Base-by-base conservation (phyloP, 2,329 filamentous ascomycete species). In the Dryadomyces quercivorus region DNA sequence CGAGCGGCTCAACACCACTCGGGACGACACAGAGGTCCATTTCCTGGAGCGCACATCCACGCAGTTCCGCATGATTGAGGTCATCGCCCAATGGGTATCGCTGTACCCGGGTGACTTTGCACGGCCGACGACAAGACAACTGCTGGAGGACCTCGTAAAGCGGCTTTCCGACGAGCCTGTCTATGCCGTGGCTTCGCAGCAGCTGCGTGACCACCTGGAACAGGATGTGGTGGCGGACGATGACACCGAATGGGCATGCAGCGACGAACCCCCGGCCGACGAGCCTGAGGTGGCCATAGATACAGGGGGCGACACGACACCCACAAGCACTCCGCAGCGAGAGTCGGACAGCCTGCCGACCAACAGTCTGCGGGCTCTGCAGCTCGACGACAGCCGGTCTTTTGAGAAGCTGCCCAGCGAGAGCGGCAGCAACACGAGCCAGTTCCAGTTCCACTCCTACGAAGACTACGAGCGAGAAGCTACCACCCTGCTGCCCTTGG, bases 61-160 rank as follows among this genome's bases (percentile, higher is more conserved):
- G 5, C 92, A 96, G 65, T 76, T 95, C 54, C 82, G 91, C 52
- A 86, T 92, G 58, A 83, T 95, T 43, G 84, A 87, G 60, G 82
- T 93, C 7, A 73, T 97, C 56, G 88, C 89, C 5, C 87, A 88
- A 66, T 98, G 93, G 93, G 85, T 95, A 1, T 83, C 85, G 16
- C 75, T 84, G 46, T 97, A 97, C 67, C 91, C 93, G 0, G 92
- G 90, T 16, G 93, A 98, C 67, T 95, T 97, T 73, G 90, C 90
- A 1, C 83, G 86, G 58, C 78, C 85, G 1, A 77, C 77, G 21
- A 94, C 89, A 2, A 82, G 84, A 60, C 81, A 78, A 59, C 81
- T 80, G 36, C 73, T 96, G 43, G 80, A 85, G 51, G 82, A 82
- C 22, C 93, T 98, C 63, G 84, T 95, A 40, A 70, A 74, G 18